Evolutionary conservation across 306 rosid genomes (phyloP), one percentile per base, ranked within the genome.

Genomic region (Casuarina glauca): DNA sequence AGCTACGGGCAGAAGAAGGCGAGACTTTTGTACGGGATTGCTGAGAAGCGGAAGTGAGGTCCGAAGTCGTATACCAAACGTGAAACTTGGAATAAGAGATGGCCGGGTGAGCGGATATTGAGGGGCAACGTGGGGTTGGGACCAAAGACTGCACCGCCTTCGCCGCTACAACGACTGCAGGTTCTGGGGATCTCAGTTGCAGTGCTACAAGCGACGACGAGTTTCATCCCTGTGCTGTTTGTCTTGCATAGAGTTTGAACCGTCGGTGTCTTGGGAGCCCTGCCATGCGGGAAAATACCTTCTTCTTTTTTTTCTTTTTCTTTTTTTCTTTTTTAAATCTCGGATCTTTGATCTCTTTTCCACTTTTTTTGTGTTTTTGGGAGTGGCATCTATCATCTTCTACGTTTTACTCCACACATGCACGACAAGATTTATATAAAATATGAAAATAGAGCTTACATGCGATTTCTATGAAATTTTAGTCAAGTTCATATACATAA

Each of bases 51-150:
- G 35, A 19, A 55, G 50, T 9, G 63, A 55, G n/a, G 41, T 20
- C 35, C 13, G 77, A 44, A 38, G 62, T 52, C 57, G 39, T 8
- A 76, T 69, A 6, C 66, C 74, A 61, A 60, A 76, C 42, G 72
- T 6, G 69, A 75, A 73, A 49, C 63, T 38, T 58, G 77, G 54
- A 26, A 64, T 1, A 16, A 32, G 70, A 64, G 70, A 13, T 3
- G 52, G 73, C 13, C 39, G 2, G 11, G 50, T 43, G 80, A 15
- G 44, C 62, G 68, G 52, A 64, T 9, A 67, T 12, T 20, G 69
- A 72, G 48, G 42, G 85, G 17, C 15, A 78, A 7, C n/a, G 43
- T 17, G 69, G 3, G 16, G 12, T 49, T 19, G 58, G 61, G 46
- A 20, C 54, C 17, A 77, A 55, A 35, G 39, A 48, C 26, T 16